These are phyloP conservation scores for Schizosaccharomyces octosporus DNA, from an alignment of 805 yeast species.

Conservation along the genomic window DNA sequence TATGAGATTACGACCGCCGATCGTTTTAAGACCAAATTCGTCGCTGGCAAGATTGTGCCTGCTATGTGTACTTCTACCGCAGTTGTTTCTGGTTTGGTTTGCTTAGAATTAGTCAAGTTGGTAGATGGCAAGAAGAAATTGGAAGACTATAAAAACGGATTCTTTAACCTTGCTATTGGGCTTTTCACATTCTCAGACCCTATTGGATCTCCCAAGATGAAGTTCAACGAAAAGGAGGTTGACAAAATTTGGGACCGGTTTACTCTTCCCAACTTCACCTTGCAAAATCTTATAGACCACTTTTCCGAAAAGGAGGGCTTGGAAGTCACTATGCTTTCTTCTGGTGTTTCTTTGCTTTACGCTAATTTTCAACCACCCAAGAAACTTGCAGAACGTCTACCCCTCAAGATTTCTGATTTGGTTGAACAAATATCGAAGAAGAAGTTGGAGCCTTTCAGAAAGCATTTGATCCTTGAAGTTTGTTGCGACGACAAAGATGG, in stretches of 20 bases:
- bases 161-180: conserved; percentile 75
- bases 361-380: conserved; percentile 87
- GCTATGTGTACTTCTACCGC: conserved; percentile 99
- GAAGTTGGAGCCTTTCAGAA: conserved; percentile 46
- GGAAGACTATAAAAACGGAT: conserved; percentile 81
- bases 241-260: conserved; percentile 93
- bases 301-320: conserved; percentile 67
- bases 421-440: conserved; percentile 71
- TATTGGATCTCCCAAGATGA: conserved; percentile 56
- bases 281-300: conserved; percentile 44
- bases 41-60: conserved; percentile 95
- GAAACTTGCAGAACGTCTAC: conserved; percentile 57
- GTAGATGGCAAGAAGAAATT: conserved; percentile 41
- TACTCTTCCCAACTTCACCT: conserved; percentile 45
- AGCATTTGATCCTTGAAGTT: conserved; percentile 63
- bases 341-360: conserved; percentile 68
- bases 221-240: conserved; percentile 52
- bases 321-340: conserved; percentile 72
- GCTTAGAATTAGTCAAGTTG: conserved; percentile 77
- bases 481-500: conserved; percentile 81
- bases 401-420: conserved; percentile 42
- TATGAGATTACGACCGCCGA: conserved; percentile 33
- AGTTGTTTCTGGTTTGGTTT: conserved; percentile 79
- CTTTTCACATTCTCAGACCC: conserved; percentile 96
- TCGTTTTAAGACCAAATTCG: conserved; percentile 71